Conservation (phyloP, 352 stramenopile genomes). For the Phytopythium helicoides region DNA sequence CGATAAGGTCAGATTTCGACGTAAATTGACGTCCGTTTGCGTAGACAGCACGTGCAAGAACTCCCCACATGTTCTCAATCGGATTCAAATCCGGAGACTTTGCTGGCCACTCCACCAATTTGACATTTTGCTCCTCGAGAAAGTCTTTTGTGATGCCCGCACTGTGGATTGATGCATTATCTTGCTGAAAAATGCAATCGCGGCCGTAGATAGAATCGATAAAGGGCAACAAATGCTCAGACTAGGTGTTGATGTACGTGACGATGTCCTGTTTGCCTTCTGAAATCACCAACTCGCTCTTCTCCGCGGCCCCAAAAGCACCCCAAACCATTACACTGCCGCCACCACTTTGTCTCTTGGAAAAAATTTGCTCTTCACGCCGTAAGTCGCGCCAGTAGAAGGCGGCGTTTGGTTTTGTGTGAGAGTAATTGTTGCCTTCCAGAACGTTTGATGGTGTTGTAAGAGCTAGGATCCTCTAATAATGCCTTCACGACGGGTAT, state of each 20-base stretch:
- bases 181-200: slow-evolving; percentile 18
- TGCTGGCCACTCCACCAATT: slow-evolving; percentile 1
- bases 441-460: too few species aligned
- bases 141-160: neutral
- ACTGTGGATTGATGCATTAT: slow-evolving; percentile 11
- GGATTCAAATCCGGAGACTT: slow-evolving; percentile 4
- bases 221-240: slow-evolving; percentile 14
- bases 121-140: slow-evolving; percentile 6
- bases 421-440: too few species aligned
- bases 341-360: slow-evolving; percentile 10
- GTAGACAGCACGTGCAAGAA: slow-evolving; percentile 8
- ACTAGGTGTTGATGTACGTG: slow-evolving; percentile 17
- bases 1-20: neutral
- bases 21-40: slow-evolving; percentile 4
- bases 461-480: too few species aligned
- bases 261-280: too few species aligned
- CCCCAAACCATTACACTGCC: slow-evolving; percentile 21
- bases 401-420: too few species aligned
- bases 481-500: too few species aligned
- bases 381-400: slow-evolving; percentile 19
- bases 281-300: slow-evolving; percentile 17
- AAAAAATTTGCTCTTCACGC: slow-evolving; percentile 8
- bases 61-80: slow-evolving; percentile 13
- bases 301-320: slow-evolving; percentile 7
- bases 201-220: slow-evolving; percentile 7